These are phyloP conservation scores for Paraleonurus japonicus DNA, from an alignment of 257 asterid genomes.

Conservation along the genomic window DNA sequence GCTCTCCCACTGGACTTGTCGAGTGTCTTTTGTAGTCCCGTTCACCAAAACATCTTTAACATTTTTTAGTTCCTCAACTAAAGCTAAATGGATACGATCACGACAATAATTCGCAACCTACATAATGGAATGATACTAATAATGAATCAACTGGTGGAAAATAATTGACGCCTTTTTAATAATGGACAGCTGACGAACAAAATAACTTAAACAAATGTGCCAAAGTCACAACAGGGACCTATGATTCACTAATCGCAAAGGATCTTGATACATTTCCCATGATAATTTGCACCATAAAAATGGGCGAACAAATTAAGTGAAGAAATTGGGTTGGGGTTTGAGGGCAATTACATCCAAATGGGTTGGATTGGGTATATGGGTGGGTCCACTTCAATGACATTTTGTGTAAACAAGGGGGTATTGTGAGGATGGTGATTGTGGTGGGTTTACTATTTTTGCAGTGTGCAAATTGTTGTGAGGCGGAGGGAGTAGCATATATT, in stretches of 20 bases:
- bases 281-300: no score
- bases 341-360: no score
- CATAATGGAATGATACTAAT: conserved; percentile 15
- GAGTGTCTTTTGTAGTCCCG: conserved; percentile 43
- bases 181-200: not conserved
- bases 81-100: conserved; percentile 64
- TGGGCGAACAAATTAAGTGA: no score
- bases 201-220: not conserved
- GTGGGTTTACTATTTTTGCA: no score
- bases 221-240: not conserved
- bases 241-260: not conserved
- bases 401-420: no score
- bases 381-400: no score
- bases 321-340: no score
- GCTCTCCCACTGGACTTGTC: conserved; percentile 64
- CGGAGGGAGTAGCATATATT: not conserved
- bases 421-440: no score
- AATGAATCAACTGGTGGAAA: not conserved
- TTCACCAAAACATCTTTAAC: conserved; percentile 35
- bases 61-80: conserved; percentile 52
- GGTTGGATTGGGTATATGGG: no score
- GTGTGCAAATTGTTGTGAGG: no score
- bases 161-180: not conserved
- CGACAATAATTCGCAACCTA: conserved; percentile 83
- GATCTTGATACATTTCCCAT: not conserved